Evolutionary conservation across 495 filamentous ascomycete species (phyloP), one percentile per base, ranked within the genome.

Genomic region (Aspergillus asperescens): DNA sequence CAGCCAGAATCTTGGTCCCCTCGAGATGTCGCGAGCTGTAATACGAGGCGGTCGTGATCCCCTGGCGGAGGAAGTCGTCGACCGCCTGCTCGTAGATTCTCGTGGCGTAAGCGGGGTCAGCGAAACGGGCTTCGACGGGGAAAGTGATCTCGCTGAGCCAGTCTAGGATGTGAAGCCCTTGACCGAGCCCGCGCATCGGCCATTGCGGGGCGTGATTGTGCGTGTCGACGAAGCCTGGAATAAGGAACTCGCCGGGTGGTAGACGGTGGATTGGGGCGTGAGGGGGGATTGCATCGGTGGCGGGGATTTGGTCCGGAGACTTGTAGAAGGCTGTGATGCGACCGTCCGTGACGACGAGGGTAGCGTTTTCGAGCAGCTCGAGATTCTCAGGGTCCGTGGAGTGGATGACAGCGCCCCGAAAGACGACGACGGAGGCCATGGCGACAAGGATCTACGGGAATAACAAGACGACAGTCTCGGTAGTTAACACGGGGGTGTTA

Each of bases 181-280:
- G 76, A 10, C 81, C 81, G 2, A 80, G 64, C 0, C 81, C 82
- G 31, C 80, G 77, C 54, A 83, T 79, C 9, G 77, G 69, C 75
- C 76, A 84, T 58, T 85, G 82, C 4, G 82, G 81, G 5, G 82
- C 82, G 54, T 84, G 81, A 55, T 79, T 83, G 69, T 84, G 82
- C 9, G 81, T 83, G 65, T 84, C 81, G 19, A 84, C 66, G 61
- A 84, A 82, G 9, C 81, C 82, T 0, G 82, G 81, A 42, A 79
- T 75, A 10, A 85, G 56, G 61, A 84, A 81, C 29, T 81, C 60
- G n/a, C 73, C 72, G 1, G 73, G 68, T 0, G 49, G 48, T 10
- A 84, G 74, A 63, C 55, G 45, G 79, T 77, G 24, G 59, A 68
- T 39, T 76, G 74, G 37, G 28, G 29, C 15, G 29, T 27, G 22